phyloP scores from a whole-genome alignment of 441 rosid genomes.

The Mallotus repandus region DNA sequence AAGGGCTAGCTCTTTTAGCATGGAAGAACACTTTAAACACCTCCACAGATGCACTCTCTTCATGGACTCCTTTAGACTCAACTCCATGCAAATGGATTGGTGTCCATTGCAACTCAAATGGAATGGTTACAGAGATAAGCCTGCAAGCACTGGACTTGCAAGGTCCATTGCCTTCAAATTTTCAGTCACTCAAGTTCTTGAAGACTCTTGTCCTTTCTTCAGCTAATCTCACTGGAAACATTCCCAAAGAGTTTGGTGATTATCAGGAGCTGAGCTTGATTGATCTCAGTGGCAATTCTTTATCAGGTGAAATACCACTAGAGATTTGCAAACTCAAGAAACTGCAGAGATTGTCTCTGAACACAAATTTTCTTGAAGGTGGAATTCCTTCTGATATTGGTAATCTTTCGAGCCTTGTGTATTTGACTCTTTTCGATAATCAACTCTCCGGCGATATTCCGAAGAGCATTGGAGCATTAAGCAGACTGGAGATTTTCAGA shows the following conservation, averaged over 20 bases:
- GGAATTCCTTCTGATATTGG: conserved; percentile 63
- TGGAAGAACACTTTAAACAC: conserved; percentile 72
- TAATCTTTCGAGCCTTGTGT: conserved; percentile 55
- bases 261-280: conserved; percentile 46
- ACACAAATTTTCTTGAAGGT: conserved; percentile 78
- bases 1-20: conserved; percentile 66
- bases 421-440: conserved; percentile 72
- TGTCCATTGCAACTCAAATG: conserved; percentile 58
- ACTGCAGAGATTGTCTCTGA: conserved; percentile 54
- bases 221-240: conserved; percentile 62
- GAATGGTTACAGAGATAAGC: conserved; percentile 56
- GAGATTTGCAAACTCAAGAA: conserved; percentile 64
- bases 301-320: conserved; percentile 68
- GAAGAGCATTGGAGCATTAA: conserved; percentile 60
- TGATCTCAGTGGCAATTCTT: conserved; percentile 73
- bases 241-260: conserved; percentile 72
- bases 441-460: conserved; percentile 75
- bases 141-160: conserved; percentile 59
- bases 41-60: conserved; percentile 41
- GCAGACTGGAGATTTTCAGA: conserved; percentile 53
- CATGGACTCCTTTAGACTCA: conserved; percentile 57
- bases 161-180: conserved; percentile 61
- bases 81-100: conserved; percentile 83
- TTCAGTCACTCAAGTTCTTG: conserved; percentile 57
- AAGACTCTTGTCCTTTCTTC: conserved; percentile 62